Conservation (phyloP, 179 eudicot species). For the Camellia oleifera region DNA sequence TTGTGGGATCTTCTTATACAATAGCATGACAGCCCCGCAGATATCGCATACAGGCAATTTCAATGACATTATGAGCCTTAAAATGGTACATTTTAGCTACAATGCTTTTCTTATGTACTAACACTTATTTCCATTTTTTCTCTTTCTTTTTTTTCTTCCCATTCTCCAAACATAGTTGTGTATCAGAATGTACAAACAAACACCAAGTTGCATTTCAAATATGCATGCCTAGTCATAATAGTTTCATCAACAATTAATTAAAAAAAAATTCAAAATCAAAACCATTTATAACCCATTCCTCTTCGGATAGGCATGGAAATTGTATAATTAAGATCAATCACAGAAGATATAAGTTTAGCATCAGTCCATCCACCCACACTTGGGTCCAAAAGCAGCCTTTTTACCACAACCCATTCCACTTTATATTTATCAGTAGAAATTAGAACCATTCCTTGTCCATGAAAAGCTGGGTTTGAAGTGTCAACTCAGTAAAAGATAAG, state of each 20-base stretch:
- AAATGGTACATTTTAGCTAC: background rate
- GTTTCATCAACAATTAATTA: background rate
- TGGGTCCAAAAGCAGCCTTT: background rate
- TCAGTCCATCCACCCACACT: background rate
- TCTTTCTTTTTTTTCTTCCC: background rate
- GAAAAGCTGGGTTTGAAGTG: background rate
- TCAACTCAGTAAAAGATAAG: background rate
- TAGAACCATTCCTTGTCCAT: slow-evolving; percentile 4
- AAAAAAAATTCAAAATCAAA: background rate
- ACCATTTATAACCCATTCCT: background rate
- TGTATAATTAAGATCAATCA: background rate
- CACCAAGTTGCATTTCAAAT: background rate
- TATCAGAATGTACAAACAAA: background rate
- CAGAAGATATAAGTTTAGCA: background rate
- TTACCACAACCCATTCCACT: background rate
- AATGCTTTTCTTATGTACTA: background rate
- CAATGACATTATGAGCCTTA: too few relatives aligned
- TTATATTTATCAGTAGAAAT: background rate
- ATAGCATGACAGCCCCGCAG: background rate
- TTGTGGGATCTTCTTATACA: background rate
- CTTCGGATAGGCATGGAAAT: background rate
- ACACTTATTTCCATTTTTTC: background rate
- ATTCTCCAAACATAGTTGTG: background rate
- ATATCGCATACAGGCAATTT: background rate
- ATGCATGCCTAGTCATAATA: background rate